Evolutionary conservation across 2,329 filamentous ascomycete genomes (phyloP).

Genomic region (Corniculantispora saksenae): DNA sequence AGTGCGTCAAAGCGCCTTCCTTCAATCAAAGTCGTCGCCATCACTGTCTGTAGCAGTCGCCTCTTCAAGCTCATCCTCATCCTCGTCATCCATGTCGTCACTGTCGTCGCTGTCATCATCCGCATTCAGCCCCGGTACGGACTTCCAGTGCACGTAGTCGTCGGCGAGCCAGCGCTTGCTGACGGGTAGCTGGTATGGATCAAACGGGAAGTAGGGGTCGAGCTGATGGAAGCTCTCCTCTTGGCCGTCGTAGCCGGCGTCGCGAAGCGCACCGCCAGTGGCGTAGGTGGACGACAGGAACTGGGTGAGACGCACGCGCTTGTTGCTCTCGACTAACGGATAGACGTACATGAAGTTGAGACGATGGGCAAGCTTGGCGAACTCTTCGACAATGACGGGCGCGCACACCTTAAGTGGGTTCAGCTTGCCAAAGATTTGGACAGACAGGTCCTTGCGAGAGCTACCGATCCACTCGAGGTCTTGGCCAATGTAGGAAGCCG

Average conservation of each 20-base stretch:
- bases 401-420: constrained; percentile 96
- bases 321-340: constrained; percentile 86
- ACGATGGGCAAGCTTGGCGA: constrained; percentile 83
- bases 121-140: constrained; percentile 68
- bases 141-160: constrained; percentile 80
- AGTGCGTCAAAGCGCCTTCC: background rate
- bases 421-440: constrained; percentile 81
- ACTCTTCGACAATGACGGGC: constrained; percentile 85
- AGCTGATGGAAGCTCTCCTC: constrained; percentile 82
- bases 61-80: constrained; percentile 49
- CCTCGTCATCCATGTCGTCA: constrained; percentile 50
- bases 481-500: constrained; percentile 61
- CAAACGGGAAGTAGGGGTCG: constrained; percentile 95
- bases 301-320: constrained; percentile 78
- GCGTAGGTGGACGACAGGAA: constrained; percentile 61
- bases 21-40: constrained; percentile 41
- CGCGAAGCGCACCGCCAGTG: constrained; percentile 55
- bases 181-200: constrained; percentile 86
- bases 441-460: constrained; percentile 71
- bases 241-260: constrained; percentile 48
- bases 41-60: constrained; percentile 53
- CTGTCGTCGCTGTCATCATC: constrained; percentile 58
- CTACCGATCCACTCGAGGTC: constrained; percentile 78
- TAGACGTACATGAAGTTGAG: constrained; percentile 89
- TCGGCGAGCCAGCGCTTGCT: constrained; percentile 86